Evolutionary conservation across 345 rosid species (phyloP), one percentile per base, ranked within the genome.

Genomic region (Eucalyptus dawsonii): DNA sequence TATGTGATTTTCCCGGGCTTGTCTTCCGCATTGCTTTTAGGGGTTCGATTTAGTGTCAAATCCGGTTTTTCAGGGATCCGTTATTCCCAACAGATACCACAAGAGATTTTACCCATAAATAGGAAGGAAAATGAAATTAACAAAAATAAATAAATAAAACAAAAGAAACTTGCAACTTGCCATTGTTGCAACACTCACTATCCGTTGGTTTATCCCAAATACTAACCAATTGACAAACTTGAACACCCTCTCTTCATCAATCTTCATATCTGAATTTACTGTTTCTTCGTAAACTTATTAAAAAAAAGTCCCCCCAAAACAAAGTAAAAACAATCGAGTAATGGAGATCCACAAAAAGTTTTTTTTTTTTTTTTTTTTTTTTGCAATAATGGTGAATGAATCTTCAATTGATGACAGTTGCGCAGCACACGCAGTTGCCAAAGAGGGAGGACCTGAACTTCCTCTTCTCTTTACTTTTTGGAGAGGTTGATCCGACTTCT

Each of bases 391-490:
- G 81, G 81, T 10, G 86, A 53, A 86, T 11, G 49, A 87, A 86
- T 54, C 45, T 80, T 93, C 80, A 94, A 88, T 95, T 93, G 40
- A 91, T 92, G 80, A 91, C 94, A 45, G 94, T 90, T 10, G 94
- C 89, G 90, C 97, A 96, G 60, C 98, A 95, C 90, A 97, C 91
- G 93, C 96, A 96, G 90, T 93, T 95, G 86, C 95, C 92, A 67
- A 97, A 96, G 88, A 97, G 91, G 44, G 94, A 94, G 88, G 97
- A 72, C 88, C 94, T 93, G 87, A 91, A 92, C 90, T 89, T 93
- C 90, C 93, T 93, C 91, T 94, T 94, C 85, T 86, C 95, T 90
- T 94, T 94, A 40, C 90, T 90, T 92, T 93, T 92, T 14, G 89
- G 86, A 65, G 92, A 86, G 80, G 50, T 37, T 58, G 91, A 65